Base-by-base conservation (phyloP, 1,284 basidiomycete genomes). In the Sanghuangporus sanghuang region DNA sequence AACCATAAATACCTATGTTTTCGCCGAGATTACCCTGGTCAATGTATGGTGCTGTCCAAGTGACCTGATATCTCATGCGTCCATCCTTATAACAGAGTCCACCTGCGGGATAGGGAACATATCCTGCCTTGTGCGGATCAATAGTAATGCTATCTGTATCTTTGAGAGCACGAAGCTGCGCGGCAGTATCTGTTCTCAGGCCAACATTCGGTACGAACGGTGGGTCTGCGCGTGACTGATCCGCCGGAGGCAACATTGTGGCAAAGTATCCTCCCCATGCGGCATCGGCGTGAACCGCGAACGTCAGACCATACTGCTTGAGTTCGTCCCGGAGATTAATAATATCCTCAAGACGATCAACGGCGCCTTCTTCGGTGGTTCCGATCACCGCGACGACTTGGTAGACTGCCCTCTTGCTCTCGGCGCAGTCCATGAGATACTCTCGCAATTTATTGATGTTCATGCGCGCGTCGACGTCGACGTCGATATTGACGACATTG, bases 201-300 rank as follows among this genome's bases (percentile, higher is more conserved):
- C 72, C 68, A 38, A 73, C 63, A 18, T 66, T 66, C 18, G 73
- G 73, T 23, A 73, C 72, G 59, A 67, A 71, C 27, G 61, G 44
- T 11, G 48, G 48, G 49, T 69, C 67, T n/a, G 65, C 59, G 50
- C 64, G 61, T 38, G 64, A 64, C 23, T 62, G 56, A 5, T 61
- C 55, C 56, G 9, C 50, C 38, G 35, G 57, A 11, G 8, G 59
- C 27, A 78, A 68, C 71, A 76, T 78, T 2, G 74, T 71, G 2
- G 76, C 71, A 66, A 80, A 82, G 67, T 81, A 81, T 4, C 75
- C 76, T 23, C 80, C 80, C 80, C 79, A 81, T 2, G 79, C 78
- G 6, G 73, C 78, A 64, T 79, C 79, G 6, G 73, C 77, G 62
- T 81, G 79, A 9, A 81, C 64, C n/a, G 78, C 60, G 67, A 81